Percentiles rank a stretch among this genome's conserved stretches.
Evolutionary conservation across 208 protist genomes (phyloP).

Genomic region (Angomonas ambiguus): DNA sequence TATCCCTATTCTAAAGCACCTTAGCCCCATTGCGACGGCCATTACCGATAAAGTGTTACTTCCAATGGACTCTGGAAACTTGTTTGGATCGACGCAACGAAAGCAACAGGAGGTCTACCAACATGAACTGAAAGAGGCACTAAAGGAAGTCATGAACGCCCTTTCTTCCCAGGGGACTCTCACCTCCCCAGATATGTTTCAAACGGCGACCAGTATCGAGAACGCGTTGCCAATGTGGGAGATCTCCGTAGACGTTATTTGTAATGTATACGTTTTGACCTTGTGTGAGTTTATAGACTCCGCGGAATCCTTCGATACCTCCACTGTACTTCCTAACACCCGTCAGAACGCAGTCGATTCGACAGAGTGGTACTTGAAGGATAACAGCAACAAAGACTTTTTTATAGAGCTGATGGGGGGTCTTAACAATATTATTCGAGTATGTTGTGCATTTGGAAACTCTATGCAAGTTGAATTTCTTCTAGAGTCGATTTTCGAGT

Average conservation of each 20-base stretch:
- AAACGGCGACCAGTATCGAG: constrained; percentile 70
- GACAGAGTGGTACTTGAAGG: constrained; percentile 27
- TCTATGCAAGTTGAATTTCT: constrained; percentile 57
- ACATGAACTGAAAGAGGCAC: constrained; percentile 51
- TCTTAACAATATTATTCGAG: constrained; percentile 56
- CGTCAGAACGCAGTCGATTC: not conserved
- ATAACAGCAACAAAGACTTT: constrained; percentile 39
- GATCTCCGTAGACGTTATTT: constrained; percentile 55
- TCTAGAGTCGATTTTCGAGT: constrained; percentile 53
- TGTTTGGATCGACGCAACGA: constrained; percentile 49
- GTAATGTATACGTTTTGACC: constrained; percentile 28
- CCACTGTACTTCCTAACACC: constrained; percentile 3
- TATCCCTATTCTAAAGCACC: constrained; percentile 73
- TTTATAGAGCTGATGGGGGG: constrained; percentile 47
- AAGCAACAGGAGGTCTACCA: constrained; percentile 65
- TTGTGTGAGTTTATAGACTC: constrained; percentile 37
- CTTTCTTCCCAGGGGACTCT: constrained; percentile 24
- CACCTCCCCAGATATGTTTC: constrained; percentile 33
- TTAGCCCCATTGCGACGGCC: constrained; percentile 54
- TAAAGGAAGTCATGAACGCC: constrained; percentile 63
- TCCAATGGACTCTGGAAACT: constrained; percentile 48
- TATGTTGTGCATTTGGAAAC: constrained; percentile 76
- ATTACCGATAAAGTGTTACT: constrained; percentile 79
- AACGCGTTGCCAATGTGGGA: constrained; percentile 89
- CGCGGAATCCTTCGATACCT: constrained; percentile 36